Conservation (phyloP, 805 yeast genomes). For the Blastobotrys muscicola region DNA sequence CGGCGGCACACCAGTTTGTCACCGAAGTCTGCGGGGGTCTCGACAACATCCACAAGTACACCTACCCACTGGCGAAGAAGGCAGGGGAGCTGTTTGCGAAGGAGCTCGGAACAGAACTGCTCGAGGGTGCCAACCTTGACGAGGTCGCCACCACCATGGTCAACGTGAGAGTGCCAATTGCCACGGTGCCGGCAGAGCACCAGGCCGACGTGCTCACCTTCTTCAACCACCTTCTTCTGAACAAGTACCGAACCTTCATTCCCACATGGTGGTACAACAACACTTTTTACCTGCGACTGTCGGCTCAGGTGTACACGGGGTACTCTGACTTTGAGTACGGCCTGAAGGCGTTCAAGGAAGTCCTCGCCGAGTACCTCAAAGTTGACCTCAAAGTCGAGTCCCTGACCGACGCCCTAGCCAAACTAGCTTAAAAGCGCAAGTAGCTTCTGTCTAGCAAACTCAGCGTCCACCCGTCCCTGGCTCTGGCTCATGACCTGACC, state of each 20-base stretch:
- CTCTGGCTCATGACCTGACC: constrained; percentile 79
- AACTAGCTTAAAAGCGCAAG: neutral
- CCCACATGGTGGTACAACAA: constrained; percentile 38
- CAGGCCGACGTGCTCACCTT: constrained; percentile 15
- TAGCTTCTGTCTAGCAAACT: constrained; percentile 9
- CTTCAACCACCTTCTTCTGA: constrained; percentile 15
- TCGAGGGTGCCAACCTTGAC: constrained; percentile 19
- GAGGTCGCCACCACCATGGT: constrained; percentile 37
- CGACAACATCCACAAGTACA: constrained; percentile 39
- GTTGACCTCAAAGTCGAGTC: neutral
- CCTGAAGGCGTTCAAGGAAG: constrained; percentile 31
- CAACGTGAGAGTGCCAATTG: constrained; percentile 33
- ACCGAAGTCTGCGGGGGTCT: constrained; percentile 53
- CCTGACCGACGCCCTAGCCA: neutral
- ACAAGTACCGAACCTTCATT: constrained; percentile 37
- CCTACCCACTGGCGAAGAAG: constrained; percentile 34
- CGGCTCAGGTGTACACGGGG: constrained; percentile 54
- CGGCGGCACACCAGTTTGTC: constrained; percentile 46
- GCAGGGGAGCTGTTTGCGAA: constrained; percentile 35
- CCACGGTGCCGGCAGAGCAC: constrained; percentile 10
- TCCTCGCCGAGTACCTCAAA: constrained; percentile 15
- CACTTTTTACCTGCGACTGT: constrained; percentile 39
- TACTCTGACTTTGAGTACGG: constrained; percentile 44
- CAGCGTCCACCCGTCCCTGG: constrained; percentile 48
- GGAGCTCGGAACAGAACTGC: constrained; percentile 32